phyloP scores from a whole-genome alignment of 805 yeast species.

The Komagataella pseudopastoris region DNA sequence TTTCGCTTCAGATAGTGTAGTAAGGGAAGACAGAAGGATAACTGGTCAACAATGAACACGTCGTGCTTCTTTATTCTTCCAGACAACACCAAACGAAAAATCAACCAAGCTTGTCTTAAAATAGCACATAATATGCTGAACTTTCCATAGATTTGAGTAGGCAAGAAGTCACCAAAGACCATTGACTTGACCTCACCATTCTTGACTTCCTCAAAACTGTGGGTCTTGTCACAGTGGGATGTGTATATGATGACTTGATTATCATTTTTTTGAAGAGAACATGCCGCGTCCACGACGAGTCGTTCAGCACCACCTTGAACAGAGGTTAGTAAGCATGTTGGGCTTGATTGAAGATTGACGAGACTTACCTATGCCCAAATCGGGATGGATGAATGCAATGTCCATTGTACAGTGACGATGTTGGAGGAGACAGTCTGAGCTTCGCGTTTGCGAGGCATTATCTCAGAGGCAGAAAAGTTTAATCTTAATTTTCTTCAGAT shows the following conservation, averaged over 20 bases:
- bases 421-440: neutral
- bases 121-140: slow-evolving; percentile 76
- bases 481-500: neutral
- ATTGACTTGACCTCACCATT: slow-evolving; percentile 42
- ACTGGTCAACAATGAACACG: slow-evolving; percentile 75
- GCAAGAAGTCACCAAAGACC: slow-evolving; percentile 77
- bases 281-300: slow-evolving; percentile 90
- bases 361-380: slow-evolving; percentile 68
- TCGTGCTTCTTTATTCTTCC: slow-evolving; percentile 44
- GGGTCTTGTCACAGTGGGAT: slow-evolving; percentile 77
- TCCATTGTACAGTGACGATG: slow-evolving; percentile 20
- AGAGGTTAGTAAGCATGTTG: neutral
- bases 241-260: slow-evolving; percentile 52
- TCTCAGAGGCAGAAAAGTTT: neutral
- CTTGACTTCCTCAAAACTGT: slow-evolving; percentile 84
- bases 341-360: neutral
- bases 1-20: slow-evolving; percentile 29
- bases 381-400: slow-evolving; percentile 89
- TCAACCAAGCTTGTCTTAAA: slow-evolving; percentile 64
- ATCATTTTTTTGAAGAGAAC: slow-evolving; percentile 60
- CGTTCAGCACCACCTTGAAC: slow-evolving; percentile 77
- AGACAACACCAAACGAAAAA: slow-evolving; percentile 27
- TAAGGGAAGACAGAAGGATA: slow-evolving; percentile 73
- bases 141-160: slow-evolving; percentile 51
- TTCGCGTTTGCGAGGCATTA: neutral